Percentiles rank a stretch among this genome's conserved stretches.
Evolutionary conservation across 2,329 filamentous ascomycete genomes (phyloP).

Genomic region (Gnomoniopsis smithogilvyi): DNA sequence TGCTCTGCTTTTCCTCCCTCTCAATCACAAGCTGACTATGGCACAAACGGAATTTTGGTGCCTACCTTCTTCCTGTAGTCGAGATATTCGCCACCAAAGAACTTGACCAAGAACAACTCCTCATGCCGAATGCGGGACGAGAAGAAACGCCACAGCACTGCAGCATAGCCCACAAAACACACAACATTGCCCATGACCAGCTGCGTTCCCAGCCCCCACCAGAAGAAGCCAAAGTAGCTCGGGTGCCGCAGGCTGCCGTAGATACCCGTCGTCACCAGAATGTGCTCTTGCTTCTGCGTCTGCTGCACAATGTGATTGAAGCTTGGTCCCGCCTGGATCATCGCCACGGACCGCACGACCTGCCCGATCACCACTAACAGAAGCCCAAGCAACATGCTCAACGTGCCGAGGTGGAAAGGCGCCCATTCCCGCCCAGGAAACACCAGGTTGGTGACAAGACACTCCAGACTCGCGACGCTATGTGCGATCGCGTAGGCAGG

Average conservation of each 20-base stretch:
- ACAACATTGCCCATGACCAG: slow-evolving; percentile 80
- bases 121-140: slow-evolving; percentile 69
- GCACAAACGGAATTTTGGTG: slow-evolving; percentile 78
- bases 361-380: slow-evolving; percentile 68
- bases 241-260: slow-evolving; percentile 79
- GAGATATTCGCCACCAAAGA: slow-evolving; percentile 82
- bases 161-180: slow-evolving; percentile 70
- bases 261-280: slow-evolving; percentile 78
- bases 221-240: slow-evolving; percentile 97
- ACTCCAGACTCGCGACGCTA: slow-evolving; percentile 69
- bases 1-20: neutral
- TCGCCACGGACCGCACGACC: slow-evolving; percentile 72
- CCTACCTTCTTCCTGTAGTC: slow-evolving; percentile 68
- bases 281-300: slow-evolving; percentile 64
- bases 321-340: slow-evolving; percentile 83
- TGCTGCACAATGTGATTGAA: slow-evolving; percentile 89
- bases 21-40: slow-evolving; percentile 12
- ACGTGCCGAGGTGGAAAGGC: slow-evolving; percentile 38
- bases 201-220: slow-evolving; percentile 96
- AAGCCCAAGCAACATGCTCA: slow-evolving; percentile 56
- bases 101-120: slow-evolving; percentile 71
- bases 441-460: slow-evolving; percentile 56
- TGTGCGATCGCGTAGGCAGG: slow-evolving; percentile 82
- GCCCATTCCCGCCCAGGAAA: slow-evolving; percentile 49
- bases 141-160: slow-evolving; percentile 87